Evolutionary conservation across 352 stramenopile species (phyloP), one percentile per base, ranked within the genome.

Genomic region (Peronospora farinosa): DNA sequence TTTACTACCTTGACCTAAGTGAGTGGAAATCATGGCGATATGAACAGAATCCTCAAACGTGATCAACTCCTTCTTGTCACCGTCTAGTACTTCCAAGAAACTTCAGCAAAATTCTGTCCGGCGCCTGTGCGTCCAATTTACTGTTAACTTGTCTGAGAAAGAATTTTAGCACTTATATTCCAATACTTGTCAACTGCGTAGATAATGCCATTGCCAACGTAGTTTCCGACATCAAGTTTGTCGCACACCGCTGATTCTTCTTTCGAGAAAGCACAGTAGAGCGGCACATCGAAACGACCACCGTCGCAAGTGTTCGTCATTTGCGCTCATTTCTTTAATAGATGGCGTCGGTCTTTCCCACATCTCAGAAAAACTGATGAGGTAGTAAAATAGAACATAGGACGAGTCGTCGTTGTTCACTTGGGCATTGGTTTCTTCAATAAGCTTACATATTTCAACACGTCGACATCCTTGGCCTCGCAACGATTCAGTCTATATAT

Each of bases 211-310:
- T 13, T 50, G 0, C 40, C 31, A 2, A 48, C 36, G 40, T 71
- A 72, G 16, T 33, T 51, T 1, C 17, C 40, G 5, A 55, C 36
- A 7, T 46, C 25, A 4, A 60, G 15, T 12, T 54, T n/a, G n/a
- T n/a, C n/a, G n/a, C n/a, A n/a, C n/a, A n/a, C n/a, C n/a, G n/a
- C n/a, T n/a, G n/a, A n/a, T n/a, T n/a, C n/a, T n/a, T n/a, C n/a
- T n/a, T n/a, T n/a, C n/a, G n/a, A n/a, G n/a, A n/a, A n/a, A n/a
- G 65, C 58, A 38, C 77, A 88, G 47, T 83, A 88, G 8, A 40
- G 40, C 13, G 63, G 41, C n/a, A n/a, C n/a, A n/a, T n/a, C n/a
- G n/a, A n/a, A n/a, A n/a, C n/a, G n/a, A n/a, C n/a, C 2, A 77
- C 40, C 2, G 50, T 32, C 1, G 11, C 19, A n/a, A 61, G 58